A percentile compares a stretch with the other conserved stretches of the same genome.
phyloP scores from a whole-genome alignment of 2,329 filamentous ascomycete species.

The Mycosphaerella sp. region DNA sequence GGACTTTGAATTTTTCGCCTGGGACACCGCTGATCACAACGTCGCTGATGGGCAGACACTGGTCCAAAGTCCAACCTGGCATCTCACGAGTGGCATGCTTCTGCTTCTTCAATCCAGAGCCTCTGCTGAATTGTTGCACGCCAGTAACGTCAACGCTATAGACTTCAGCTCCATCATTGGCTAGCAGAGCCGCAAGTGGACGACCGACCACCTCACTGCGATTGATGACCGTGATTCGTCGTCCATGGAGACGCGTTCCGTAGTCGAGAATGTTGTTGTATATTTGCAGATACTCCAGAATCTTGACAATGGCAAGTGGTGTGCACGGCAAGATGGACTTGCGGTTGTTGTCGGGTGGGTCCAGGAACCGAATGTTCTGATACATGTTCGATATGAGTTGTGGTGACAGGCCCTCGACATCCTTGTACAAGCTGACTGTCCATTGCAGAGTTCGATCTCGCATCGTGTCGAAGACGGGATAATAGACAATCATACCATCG shows the following conservation, averaged over 20 bases:
- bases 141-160: slow-evolving; percentile 92
- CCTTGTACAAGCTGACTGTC: slow-evolving; percentile 81
- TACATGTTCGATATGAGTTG: slow-evolving; percentile 99
- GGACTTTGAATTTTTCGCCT: slow-evolving; percentile 80
- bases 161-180: slow-evolving; percentile 91
- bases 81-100: slow-evolving; percentile 84
- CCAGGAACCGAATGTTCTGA: slow-evolving; percentile 92
- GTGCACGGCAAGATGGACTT: slow-evolving; percentile 96
- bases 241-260: slow-evolving; percentile 86
- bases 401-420: slow-evolving; percentile 92
- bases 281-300: slow-evolving; percentile 88
- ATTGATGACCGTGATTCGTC: slow-evolving; percentile 95
- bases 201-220: slow-evolving; percentile 91
- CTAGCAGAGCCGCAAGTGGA: slow-evolving; percentile 83
- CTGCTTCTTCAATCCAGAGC: slow-evolving; percentile 74
- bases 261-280: slow-evolving; percentile 93
- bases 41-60: slow-evolving; percentile 81
- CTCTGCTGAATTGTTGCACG: slow-evolving; percentile 86
- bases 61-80: slow-evolving; percentile 68
- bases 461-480: slow-evolving; percentile 85
- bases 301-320: slow-evolving; percentile 92
- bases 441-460: slow-evolving; percentile 96
- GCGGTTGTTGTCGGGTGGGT: slow-evolving; percentile 65
- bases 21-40: slow-evolving; percentile 94
- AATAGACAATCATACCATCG: slow-evolving; percentile 95